phyloP scores from a whole-genome alignment of 2,329 filamentous ascomycete genomes.

The Xylariaceae sp. region DNA sequence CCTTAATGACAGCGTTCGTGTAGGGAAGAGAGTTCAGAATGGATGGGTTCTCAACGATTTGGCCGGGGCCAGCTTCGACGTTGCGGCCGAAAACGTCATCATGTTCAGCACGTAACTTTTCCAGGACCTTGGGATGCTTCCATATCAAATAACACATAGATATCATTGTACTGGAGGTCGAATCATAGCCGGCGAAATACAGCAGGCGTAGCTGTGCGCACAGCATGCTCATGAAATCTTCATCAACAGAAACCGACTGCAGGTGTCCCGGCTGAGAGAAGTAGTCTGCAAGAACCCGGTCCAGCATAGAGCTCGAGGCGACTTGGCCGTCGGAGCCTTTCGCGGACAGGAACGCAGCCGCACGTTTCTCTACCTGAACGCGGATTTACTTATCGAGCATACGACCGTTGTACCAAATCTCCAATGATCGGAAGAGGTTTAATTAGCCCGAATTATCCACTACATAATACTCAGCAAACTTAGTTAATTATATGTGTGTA shows the following conservation, averaged over 20 bases:
- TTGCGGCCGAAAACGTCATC: conserved; percentile 56
- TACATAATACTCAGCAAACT: too few relatives aligned
- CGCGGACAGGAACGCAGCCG: conserved; percentile 33
- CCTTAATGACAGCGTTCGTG: conserved; percentile 61
- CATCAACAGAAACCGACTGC: conserved; percentile 32
- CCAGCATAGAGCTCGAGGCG: conserved; percentile 42
- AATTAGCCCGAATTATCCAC: conserved; percentile 38
- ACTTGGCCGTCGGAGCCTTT: conserved; percentile 31
- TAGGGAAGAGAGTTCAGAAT: conserved; percentile 60
- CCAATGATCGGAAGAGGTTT: conserved; percentile 40
- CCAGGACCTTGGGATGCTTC: conserved; percentile 41
- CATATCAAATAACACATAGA: conserved; percentile 41
- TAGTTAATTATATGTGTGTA: too few relatives aligned
- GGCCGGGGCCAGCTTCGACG: conserved; percentile 45
- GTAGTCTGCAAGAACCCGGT: conserved; percentile 43
- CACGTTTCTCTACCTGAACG: conserved; percentile 36
- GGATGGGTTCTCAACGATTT: conserved; percentile 51
- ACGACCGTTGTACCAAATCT: conserved; percentile 44
- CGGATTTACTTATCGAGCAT: conserved; percentile 41
- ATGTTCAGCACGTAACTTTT: conserved; percentile 52
- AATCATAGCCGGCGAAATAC: conserved; percentile 50
- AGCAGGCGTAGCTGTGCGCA: conserved; percentile 45
- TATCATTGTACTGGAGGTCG: conserved; percentile 45
- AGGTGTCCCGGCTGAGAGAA: conserved; percentile 36
- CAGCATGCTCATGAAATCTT: conserved; percentile 40